phyloP scores from a whole-genome alignment of 1,284 basidiomycete species.

The Ceratobasidium papillatum region DNA sequence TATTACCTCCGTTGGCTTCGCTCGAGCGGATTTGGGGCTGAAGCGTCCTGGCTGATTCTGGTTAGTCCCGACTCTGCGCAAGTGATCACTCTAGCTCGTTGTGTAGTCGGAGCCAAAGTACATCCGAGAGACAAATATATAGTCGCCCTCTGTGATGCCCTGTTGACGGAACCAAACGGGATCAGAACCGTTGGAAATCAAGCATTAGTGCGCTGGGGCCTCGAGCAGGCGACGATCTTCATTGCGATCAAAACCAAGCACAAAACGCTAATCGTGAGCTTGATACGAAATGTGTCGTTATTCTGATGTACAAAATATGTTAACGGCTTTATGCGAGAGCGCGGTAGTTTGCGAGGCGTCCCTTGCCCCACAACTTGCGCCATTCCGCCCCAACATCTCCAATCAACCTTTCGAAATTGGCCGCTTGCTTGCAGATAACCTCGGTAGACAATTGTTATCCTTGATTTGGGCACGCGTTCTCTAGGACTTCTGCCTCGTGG shows the following conservation, averaged over 20 bases:
- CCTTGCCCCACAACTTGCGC: background rate
- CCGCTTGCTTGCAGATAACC: background rate
- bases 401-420: background rate
- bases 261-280: conserved; percentile 10
- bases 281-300: background rate
- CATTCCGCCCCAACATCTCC: background rate
- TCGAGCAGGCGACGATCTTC: conserved; percentile 4
- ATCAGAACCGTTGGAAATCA: background rate
- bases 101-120: too few relatives aligned
- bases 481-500: conserved; percentile 11
- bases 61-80: background rate
- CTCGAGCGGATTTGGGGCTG: background rate
- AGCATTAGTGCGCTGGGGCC: background rate
- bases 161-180: background rate
- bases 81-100: too few relatives aligned
- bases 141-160: background rate
- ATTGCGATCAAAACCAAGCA: background rate
- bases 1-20: background rate
- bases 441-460: conserved; percentile 16
- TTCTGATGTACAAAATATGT: background rate
- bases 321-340: background rate
- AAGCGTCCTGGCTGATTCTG: background rate
- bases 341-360: background rate
- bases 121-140: too few relatives aligned
- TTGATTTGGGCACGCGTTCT: conserved; percentile 22